A percentile compares a stretch with the other conserved stretches of the same genome.
Conservation (phyloP, 2,329 filamentous ascomycete genomes). For the Aspergillus glaucus region DNA sequence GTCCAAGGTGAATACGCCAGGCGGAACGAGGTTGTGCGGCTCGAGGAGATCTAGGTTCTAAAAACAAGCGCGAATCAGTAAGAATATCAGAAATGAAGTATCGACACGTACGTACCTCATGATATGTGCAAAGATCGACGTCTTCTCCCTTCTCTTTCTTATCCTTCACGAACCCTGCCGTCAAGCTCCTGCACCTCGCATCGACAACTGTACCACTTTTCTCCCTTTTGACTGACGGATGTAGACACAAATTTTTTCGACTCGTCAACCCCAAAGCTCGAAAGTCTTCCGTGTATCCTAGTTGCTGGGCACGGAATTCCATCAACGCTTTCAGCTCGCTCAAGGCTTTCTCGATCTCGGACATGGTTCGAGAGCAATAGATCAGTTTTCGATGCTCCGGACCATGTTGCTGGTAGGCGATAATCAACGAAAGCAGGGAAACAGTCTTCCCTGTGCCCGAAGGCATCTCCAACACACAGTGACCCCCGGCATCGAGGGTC, state of each 20-base stretch:
- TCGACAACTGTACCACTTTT: constrained; percentile 94
- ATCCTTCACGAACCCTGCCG: constrained; percentile 94
- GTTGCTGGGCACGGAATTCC: constrained; percentile 84
- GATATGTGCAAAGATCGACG: constrained; percentile 90
- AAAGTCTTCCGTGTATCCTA: constrained; percentile 91
- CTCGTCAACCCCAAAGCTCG: constrained; percentile 86
- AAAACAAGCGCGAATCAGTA: constrained; percentile 13
- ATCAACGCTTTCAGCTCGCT: constrained; percentile 87
- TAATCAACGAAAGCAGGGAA: constrained; percentile 86
- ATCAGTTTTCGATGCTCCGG: constrained; percentile 93
- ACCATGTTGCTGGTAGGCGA: constrained; percentile 92
- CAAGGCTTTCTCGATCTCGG: constrained; percentile 96
- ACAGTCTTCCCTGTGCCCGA: constrained; percentile 98
- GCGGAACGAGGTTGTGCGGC: constrained; percentile 87
- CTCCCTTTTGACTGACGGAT: constrained; percentile 91
- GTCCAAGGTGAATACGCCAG: constrained; percentile 93
- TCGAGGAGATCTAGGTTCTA: constrained; percentile 91
- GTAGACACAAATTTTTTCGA: constrained; percentile 93
- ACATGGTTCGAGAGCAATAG: constrained; percentile 99
- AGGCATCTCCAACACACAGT: constrained; percentile 98
- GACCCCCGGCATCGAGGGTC: constrained; percentile 87
- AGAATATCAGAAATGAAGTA: background rate
- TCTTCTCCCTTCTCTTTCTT: constrained; percentile 94
- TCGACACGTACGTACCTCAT: constrained; percentile 58
- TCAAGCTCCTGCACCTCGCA: constrained; percentile 89